Evolutionary conservation across 257 asterid genomes (phyloP), one percentile per base, ranked within the genome.

Genomic region (Sherardia arvensis): DNA sequence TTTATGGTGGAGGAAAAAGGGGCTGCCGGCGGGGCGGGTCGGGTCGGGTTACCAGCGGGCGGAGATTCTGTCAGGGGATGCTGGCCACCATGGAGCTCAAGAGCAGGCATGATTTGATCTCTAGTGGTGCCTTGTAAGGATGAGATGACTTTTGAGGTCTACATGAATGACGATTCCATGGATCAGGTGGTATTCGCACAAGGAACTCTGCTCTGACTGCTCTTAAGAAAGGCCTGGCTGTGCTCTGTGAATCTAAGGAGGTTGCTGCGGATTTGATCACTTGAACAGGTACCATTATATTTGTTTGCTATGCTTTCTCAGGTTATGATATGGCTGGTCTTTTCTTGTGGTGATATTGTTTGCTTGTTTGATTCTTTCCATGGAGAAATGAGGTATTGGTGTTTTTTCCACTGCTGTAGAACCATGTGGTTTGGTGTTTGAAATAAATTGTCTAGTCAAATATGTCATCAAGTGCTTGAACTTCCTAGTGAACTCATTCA

Each of bases 11-110:
- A n/a, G n/a, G n/a, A n/a, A n/a, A n/a, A n/a, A n/a, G n/a, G n/a
- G n/a, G n/a, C n/a, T n/a, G n/a, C n/a, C n/a, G n/a, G n/a, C n/a
- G n/a, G n/a, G n/a, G n/a, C n/a, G n/a, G n/a, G n/a, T n/a, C n/a
- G n/a, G n/a, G n/a, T n/a, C n/a, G n/a, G n/a, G n/a, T n/a, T n/a
- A n/a, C 98, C 0, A 91, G 88, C 29, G 98, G 96, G 25, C 71
- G 98, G 90, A 91, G 96, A 78, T 91, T 79, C 77, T 91, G 96
- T 65, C 82, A 87, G 43, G 98, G 98, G 47, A 70, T 91, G 85
- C 71, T 88, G 77, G 98, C 90, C 10, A 91, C 95, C 3, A 81
- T 91, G 96, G 98, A 91, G 87, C 79, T 91, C 22, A 86, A 88
- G 78, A 88, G 95, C 70, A 77, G 96, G 78, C 96, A 88, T 14